Evolutionary conservation across 1,284 basidiomycete species (phyloP).

Genomic region (Sanguinoderma infundibulare): DNA sequence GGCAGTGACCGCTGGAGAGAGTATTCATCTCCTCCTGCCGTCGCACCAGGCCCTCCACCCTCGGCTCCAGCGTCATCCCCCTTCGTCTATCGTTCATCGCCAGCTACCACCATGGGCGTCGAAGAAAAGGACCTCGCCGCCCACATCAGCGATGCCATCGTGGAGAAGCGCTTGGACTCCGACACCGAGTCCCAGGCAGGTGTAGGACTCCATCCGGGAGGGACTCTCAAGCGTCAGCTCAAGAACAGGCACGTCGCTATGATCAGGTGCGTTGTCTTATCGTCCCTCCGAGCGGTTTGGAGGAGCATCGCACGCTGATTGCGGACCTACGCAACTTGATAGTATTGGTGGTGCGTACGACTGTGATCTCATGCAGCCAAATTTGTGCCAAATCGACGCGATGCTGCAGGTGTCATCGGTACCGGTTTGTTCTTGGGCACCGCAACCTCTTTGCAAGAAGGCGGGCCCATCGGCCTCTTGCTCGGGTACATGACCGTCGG

Average conservation of each 20-base stretch:
- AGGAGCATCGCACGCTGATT: background rate
- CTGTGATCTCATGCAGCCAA: background rate
- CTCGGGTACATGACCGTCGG: slow-evolving; percentile 69
- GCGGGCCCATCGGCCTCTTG: slow-evolving; percentile 65
- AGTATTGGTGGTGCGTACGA: slow-evolving; percentile 41
- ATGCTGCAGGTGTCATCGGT: slow-evolving; percentile 73
- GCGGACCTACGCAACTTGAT: background rate
- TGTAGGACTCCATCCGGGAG: slow-evolving; percentile 11
- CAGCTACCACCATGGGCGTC: slow-evolving; percentile 23
- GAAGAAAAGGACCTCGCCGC: slow-evolving; percentile 20
- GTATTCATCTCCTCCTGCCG: slow-evolving; percentile 8
- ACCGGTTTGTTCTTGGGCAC: slow-evolving; percentile 75
- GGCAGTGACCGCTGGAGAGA: slow-evolving; percentile 1
- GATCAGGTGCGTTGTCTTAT: slow-evolving; percentile 37
- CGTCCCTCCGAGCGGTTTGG: background rate
- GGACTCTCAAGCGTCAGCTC: slow-evolving; percentile 38
- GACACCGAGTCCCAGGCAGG: slow-evolving; percentile 25
- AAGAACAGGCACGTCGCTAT: slow-evolving; percentile 46
- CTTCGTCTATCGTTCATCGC: slow-evolving; percentile 7
- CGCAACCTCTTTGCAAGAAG: slow-evolving; percentile 53
- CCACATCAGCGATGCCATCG: slow-evolving; percentile 18
- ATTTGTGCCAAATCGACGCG: background rate
- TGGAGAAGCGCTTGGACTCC: slow-evolving; percentile 23
- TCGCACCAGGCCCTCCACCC: slow-evolving; percentile 4
- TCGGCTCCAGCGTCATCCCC: background rate